phyloP scores from a whole-genome alignment of 352 stramenopile genomes.

The Albugo laibachii region DNA sequence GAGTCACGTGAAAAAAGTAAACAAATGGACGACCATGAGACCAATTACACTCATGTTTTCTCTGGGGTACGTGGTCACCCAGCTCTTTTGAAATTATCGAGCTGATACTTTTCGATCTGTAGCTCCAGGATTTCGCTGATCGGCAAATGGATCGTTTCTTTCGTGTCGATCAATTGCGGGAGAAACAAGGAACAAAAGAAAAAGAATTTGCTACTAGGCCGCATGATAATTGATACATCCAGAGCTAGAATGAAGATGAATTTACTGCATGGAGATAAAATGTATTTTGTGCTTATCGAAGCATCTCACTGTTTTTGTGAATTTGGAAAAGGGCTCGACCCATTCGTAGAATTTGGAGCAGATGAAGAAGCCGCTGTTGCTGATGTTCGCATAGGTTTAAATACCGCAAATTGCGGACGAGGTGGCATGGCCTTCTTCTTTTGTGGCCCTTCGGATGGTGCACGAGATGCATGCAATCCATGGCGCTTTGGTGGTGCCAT shows the following conservation, averaged over 20 bases:
- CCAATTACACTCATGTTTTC: constrained; percentile 25
- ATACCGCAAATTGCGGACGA: constrained; percentile 72
- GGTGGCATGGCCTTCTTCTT: constrained; percentile 14
- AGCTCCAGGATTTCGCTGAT: constrained; percentile 63
- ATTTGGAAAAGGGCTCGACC: too few relatives aligned
- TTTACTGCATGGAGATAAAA: too few relatives aligned
- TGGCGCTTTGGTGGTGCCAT: constrained; percentile 51
- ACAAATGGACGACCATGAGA: too few relatives aligned
- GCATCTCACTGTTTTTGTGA: too few relatives aligned
- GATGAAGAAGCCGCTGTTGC: background rate
- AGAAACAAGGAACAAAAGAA: constrained; percentile 8
- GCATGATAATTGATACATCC: too few relatives aligned
- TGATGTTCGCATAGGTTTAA: constrained; percentile 37
- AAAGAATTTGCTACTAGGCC: background rate
- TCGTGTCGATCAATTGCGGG: constrained; percentile 44
- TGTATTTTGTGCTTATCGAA: too few relatives aligned
- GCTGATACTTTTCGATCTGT: background rate
- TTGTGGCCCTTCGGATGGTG: constrained; percentile 9
- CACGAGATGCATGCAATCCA: constrained; percentile 16
- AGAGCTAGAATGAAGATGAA: too few relatives aligned
- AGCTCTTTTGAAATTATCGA: background rate
- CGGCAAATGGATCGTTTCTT: constrained; percentile 77
- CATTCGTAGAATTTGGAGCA: too few relatives aligned
- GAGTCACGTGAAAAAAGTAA: too few relatives aligned
- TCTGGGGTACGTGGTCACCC: constrained; percentile 21